Evolutionary conservation across 2,329 filamentous ascomycete genomes (phyloP).

Genomic region (Drechslerella dactyloides): DNA sequence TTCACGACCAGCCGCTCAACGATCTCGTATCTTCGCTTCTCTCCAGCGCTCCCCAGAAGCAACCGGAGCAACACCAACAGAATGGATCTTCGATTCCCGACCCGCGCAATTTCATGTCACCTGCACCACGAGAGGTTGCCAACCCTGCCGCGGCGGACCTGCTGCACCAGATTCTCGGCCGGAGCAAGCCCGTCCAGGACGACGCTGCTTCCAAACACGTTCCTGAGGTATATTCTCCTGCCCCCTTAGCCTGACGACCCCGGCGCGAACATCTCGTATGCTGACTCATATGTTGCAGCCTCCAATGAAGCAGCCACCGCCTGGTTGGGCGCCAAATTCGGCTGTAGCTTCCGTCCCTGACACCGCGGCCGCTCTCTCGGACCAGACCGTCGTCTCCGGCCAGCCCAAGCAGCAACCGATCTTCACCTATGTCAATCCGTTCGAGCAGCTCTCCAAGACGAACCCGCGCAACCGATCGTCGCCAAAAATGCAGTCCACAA

Average conservation of each 20-base stretch:
- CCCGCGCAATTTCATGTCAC: conserved; percentile 62
- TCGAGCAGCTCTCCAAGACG: conserved; percentile 71
- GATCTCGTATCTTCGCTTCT: conserved; percentile 43
- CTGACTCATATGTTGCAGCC: conserved; percentile 11
- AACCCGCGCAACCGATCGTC: conserved; percentile 67
- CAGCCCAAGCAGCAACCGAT: conserved; percentile 59
- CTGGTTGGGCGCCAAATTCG: conserved; percentile 25
- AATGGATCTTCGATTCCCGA: conserved; percentile 57
- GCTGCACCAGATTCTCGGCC: conserved; percentile 82
- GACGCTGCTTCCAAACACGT: conserved; percentile 43
- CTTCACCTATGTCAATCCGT: conserved; percentile 76
- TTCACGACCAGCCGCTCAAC: conserved; percentile 38
- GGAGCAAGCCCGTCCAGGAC: conserved; percentile 63
- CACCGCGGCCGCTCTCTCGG: conserved; percentile 28
- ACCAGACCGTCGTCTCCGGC: conserved; percentile 57
- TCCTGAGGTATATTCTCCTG: conserved; percentile 19
- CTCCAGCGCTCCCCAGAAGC: conserved; percentile 38
- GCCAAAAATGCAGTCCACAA: conserved; percentile 57
- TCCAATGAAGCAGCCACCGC: conserved; percentile 15
- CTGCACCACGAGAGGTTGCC: conserved; percentile 60
- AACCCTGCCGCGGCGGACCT: conserved; percentile 74
- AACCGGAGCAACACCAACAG: conserved; percentile 16
- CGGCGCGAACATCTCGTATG: conserved; percentile 1
- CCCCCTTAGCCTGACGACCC: background rate
- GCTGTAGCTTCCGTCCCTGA: conserved; percentile 36